Percentiles rank a stretch among this genome's conserved stretches.
These are phyloP conservation scores for Penicillium arizonense DNA, from an alignment of 495 filamentous ascomycete genomes.

Conservation along the genomic window DNA sequence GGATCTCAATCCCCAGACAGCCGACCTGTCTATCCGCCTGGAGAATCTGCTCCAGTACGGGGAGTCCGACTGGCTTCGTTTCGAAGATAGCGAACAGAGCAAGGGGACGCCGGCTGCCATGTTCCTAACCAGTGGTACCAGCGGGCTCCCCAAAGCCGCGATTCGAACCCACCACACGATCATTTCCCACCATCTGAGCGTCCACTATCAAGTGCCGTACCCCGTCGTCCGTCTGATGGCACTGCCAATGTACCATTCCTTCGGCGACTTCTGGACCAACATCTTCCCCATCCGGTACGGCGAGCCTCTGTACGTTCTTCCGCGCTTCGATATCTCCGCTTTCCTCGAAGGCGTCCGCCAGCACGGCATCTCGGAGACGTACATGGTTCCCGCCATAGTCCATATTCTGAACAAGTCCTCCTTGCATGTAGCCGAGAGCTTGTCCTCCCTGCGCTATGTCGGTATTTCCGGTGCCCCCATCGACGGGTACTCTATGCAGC, in stretches of 20 bases:
- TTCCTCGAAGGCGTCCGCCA: slow-evolving; percentile 55
- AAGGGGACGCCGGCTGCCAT: slow-evolving; percentile 52
- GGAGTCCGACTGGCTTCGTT: slow-evolving; percentile 52
- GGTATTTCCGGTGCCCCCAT: slow-evolving; percentile 51
- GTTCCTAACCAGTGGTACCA: slow-evolving; percentile 57
- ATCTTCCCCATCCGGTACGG: slow-evolving; percentile 54
- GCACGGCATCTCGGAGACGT: slow-evolving; percentile 59
- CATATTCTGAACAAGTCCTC: slow-evolving; percentile 47
- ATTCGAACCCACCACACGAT: slow-evolving; percentile 51
- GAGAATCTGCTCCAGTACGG: slow-evolving; percentile 47
- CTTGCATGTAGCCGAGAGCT: slow-evolving; percentile 40
- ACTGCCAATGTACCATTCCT: slow-evolving; percentile 66
- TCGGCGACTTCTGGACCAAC: slow-evolving; percentile 52
- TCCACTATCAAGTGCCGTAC: slow-evolving; percentile 49
- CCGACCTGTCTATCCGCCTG: slow-evolving; percentile 25
- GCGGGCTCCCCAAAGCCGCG: slow-evolving; percentile 59
- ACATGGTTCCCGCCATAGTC: slow-evolving; percentile 61
- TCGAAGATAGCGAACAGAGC: slow-evolving; percentile 48
- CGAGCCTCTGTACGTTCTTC: slow-evolving; percentile 56
- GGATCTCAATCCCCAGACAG: too few species aligned
- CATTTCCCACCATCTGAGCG: slow-evolving; percentile 50
- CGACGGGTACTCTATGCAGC: slow-evolving; percentile 35
- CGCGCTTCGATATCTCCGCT: slow-evolving; percentile 56
- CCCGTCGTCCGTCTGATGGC: slow-evolving; percentile 51
- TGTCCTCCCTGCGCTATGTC: slow-evolving; percentile 49